Evolutionary conservation across 495 filamentous ascomycete genomes (phyloP), one percentile per base, ranked within the genome.

Genomic region (Aspergillus conjunctus): DNA sequence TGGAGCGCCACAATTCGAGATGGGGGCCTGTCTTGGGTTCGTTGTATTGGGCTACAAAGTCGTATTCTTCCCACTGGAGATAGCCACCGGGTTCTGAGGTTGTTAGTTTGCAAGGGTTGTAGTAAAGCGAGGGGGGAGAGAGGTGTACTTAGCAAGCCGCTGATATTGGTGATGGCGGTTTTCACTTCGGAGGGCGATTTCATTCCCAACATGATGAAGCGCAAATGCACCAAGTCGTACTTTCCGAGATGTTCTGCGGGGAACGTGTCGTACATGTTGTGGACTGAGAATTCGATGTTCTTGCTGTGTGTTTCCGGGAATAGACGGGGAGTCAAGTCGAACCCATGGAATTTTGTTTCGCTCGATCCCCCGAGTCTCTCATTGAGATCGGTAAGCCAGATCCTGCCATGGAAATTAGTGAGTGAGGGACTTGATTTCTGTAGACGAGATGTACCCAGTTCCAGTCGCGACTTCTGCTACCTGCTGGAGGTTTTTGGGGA

Each of bases 51-150:
- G 41, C 31, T n/a, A 11, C 5, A 51, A 49, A 60, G 51, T 60
- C 51, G 58, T 54, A 60, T 60, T 60, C 58, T 41, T 60, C 58
- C 51, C 51, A 54, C 54, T 60, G 58, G 17, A 60, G 30, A 41
- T 60, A 45, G 30, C 58, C 58, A 11, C 51, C 43, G n/a, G 58
- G 58, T 54, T 54, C 58, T 60, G 21, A 22, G 15, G 6, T 21
- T 14, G 1, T 32, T 30, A 30, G 14, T 32, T 11, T 30, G 9
- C 8, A 18, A 0, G n/a, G 9, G 44, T 20, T 48, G 26, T 0
- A 20, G 3, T 41, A 17, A 39, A 22, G 30, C 22, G 46, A 32
- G 4, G 4, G 37, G 37, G 46, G 3, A 2, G 11, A 11, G 39
- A 17, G 3, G 8, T 4, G 50, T 54, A 60, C 58, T 60, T 31